These are phyloP conservation scores for Mycena filopes DNA, from an alignment of 768 basidiomycete species.

Conservation along the genomic window DNA sequence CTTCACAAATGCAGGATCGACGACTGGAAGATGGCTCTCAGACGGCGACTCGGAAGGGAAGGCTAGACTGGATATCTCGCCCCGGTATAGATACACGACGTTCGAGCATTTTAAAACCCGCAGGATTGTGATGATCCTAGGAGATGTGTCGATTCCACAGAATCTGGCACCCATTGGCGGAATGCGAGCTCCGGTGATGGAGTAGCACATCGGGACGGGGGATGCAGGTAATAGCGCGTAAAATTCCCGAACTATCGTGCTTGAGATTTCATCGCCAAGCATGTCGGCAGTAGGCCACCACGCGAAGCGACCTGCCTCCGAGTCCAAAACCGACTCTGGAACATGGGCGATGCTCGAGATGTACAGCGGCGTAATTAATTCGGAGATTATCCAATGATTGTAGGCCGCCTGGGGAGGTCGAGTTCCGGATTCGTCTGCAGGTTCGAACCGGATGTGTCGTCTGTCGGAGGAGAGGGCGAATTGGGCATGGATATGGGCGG, in stretches of 20 bases:
- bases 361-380: constrained; percentile 32
- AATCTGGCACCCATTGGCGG: constrained; percentile 28
- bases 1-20: constrained; percentile 19
- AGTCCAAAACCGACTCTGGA: not conserved
- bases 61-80: not conserved
- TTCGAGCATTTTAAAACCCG: constrained; percentile 1
- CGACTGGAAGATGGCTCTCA: constrained; percentile 12
- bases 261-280: constrained; percentile 26
- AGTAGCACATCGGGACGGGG: constrained; percentile 19
- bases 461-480: constrained; percentile 37
- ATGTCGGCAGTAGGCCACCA: constrained; percentile 29
- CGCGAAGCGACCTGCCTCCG: not conserved
- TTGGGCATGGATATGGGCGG: constrained; percentile 35
- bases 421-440: constrained; percentile 29
- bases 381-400: constrained; percentile 36
- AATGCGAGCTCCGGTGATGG: constrained; percentile 16
- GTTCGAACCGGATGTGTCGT: constrained; percentile 36
- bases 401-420: constrained; percentile 32
- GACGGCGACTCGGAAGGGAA: not conserved
- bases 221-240: constrained; percentile 18
- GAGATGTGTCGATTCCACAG: constrained; percentile 6
- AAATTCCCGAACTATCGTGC: constrained; percentile 25
- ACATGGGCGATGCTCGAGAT: constrained; percentile 25
- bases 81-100: constrained; percentile 14
- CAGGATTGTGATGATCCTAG: constrained; percentile 11